Evolutionary conservation across 1,139 yeast genomes (phyloP), one percentile per base, ranked within the genome.

Genomic region (Yamadazyma blattariae): DNA sequence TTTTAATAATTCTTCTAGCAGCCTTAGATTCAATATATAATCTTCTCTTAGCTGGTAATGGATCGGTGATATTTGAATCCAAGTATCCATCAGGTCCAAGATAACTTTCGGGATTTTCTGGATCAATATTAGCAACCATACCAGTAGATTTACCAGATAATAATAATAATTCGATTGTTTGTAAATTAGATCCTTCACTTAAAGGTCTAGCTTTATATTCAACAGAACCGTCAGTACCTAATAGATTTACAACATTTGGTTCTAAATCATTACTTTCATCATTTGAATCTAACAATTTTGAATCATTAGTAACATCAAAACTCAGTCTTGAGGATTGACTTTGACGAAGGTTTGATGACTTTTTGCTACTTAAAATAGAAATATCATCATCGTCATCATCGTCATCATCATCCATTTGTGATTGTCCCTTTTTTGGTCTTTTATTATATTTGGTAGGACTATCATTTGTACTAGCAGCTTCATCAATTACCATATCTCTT

Each of bases 31-130:
- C 65, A n/a, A 47, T 53, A 29, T 52, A 43, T 27, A 51, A 46
- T 38, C 55, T 58, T 40, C 53, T 57, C 32, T 45, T 54, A 16
- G 50, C 40, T 4, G 54, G 46, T 18, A 52, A 36, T 11, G 59
- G 59, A 17, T 5, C 7, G 5, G 19, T 5, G 3, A 16, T 4
- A 51, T 41, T 18, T 19, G 15, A 8, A 13, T 57, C 48, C 8
- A 56, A 55, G 37, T 55, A 59, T 25, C 46, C 48, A 35, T 62
- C 67, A 29, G 53, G 57, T 25, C 59, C 64, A 20, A 18, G n/a
- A 19, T 25, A 26, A 13, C 24, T 15, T 5, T 31, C 29, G 8
- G 22, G 14, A 26, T 18, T 26, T 13, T 25, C 22, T 11, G 29
- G 34, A 19, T 31, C 34, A 10, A 31, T 9, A n/a, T 12, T 18